A percentile compares a stretch with the other conserved stretches of the same genome.
phyloP scores from a whole-genome alignment of 1,139 yeast genomes.

The Groenewaldozyma auringiensis region DNA sequence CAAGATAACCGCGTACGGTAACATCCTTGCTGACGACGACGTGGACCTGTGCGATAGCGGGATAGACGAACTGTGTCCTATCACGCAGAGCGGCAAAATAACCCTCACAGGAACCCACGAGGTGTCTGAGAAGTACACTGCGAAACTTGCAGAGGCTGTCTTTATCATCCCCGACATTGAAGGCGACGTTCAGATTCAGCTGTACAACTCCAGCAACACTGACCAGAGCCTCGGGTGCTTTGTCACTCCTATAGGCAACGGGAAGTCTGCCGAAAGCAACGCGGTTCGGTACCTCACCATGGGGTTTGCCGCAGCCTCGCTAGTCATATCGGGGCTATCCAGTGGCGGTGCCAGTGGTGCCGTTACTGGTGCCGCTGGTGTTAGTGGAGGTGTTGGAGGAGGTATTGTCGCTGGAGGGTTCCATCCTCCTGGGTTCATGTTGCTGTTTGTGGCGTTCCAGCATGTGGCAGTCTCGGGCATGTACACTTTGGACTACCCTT shows the following conservation, averaged over 20 bases:
- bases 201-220: conserved; percentile 19
- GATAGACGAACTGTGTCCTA: conserved; percentile 27
- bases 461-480: conserved; percentile 30
- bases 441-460: conserved; percentile 24
- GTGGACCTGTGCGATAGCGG: conserved; percentile 26
- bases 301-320: conserved; percentile 27
- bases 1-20: conserved; percentile 26
- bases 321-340: conserved; percentile 17
- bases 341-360: conserved; percentile 13
- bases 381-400: conserved; percentile 13
- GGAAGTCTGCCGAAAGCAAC: conserved; percentile 22
- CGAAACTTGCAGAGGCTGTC: conserved; percentile 24
- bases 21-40: conserved; percentile 19
- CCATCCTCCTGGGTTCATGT: conserved; percentile 24
- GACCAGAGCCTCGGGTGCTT: conserved; percentile 26
- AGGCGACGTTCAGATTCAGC: conserved; percentile 22
- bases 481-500: conserved; percentile 29
- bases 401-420: conserved; percentile 19
- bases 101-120: conserved; percentile 22
- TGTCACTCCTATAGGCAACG: conserved; percentile 25
- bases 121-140: conserved; percentile 25
- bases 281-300: conserved; percentile 25
- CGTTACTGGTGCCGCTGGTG: conserved; percentile 5
- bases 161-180: conserved; percentile 30
- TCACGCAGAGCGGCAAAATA: conserved; percentile 19